phyloP scores from a whole-genome alignment of 2,329 filamentous ascomycete species.

The Claviceps cyperi region DNA sequence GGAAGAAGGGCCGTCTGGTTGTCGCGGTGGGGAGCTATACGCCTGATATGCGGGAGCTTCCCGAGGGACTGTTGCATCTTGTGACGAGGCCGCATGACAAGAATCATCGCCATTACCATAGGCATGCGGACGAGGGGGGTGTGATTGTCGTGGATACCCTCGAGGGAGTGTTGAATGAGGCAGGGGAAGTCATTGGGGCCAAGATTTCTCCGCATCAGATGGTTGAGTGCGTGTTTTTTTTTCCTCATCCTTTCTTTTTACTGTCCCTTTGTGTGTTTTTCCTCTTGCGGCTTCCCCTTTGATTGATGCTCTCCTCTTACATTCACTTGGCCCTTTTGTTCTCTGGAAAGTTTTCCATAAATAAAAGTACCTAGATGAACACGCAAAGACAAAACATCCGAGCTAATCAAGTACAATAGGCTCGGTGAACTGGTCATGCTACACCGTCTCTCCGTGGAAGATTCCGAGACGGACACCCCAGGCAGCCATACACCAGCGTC shows the following conservation, averaged over 20 bases:
- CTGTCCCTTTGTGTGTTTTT: neutral
- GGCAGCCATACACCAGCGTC: constrained; percentile 14
- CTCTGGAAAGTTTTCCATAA: too few relatives aligned
- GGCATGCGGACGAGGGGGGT: constrained; percentile 47
- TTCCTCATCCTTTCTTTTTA: neutral
- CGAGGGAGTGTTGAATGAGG: constrained; percentile 65
- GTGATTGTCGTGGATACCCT: constrained; percentile 63
- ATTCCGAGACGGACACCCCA: constrained; percentile 21
- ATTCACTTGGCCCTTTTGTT: neutral
- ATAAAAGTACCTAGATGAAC: too few relatives aligned
- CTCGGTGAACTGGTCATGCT: constrained; percentile 67
- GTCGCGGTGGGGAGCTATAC: constrained; percentile 58
- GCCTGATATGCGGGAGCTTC: constrained; percentile 67
- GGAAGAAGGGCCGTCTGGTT: constrained; percentile 57
- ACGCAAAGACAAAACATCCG: neutral
- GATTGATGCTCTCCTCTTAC: too few relatives aligned
- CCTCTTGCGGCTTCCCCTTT: too few relatives aligned
- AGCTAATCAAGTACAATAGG: constrained; percentile 17
- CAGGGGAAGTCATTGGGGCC: constrained; percentile 74
- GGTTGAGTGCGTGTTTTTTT: constrained; percentile 48
- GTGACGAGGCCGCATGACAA: constrained; percentile 33
- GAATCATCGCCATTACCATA: constrained; percentile 48
- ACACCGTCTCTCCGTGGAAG: constrained; percentile 27
- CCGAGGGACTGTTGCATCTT: constrained; percentile 58
- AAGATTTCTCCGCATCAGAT: constrained; percentile 59